These are phyloP conservation scores for Microcera coccophila DNA, from an alignment of 2,329 filamentous ascomycete species.

Conservation along the genomic window DNA sequence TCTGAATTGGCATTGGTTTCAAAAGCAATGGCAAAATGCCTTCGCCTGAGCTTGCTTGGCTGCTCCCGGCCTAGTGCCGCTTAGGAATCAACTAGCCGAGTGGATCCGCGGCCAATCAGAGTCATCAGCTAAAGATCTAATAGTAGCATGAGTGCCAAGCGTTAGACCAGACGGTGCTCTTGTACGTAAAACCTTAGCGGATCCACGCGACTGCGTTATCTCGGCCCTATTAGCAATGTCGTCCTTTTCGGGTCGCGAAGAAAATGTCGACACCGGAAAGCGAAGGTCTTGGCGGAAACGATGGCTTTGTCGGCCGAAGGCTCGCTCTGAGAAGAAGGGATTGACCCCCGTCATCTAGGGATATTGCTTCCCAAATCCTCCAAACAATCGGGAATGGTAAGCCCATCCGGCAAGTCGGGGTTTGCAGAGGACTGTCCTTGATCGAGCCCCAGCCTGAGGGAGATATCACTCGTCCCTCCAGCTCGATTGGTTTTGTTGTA, in stretches of 20 bases:
- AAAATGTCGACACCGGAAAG: not conserved
- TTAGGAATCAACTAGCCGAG: conserved; percentile 16
- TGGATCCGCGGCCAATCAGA: conserved; percentile 23
- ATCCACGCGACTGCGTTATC: not conserved
- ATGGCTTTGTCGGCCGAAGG: no score
- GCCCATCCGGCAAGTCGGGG: no score
- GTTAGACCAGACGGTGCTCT: no score
- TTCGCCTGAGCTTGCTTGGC: conserved; percentile 22
- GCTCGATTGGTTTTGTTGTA: no score
- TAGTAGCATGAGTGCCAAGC: conserved; percentile 1
- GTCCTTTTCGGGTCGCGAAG: not conserved
- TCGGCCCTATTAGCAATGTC: not conserved
- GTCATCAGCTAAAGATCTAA: conserved; percentile 4
- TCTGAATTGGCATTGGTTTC: conserved; percentile 33
- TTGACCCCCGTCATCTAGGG: no score
- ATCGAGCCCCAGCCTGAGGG: no score
- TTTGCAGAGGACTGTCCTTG: no score
- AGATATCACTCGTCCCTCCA: no score
- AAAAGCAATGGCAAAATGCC: conserved; percentile 28
- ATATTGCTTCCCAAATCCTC: no score
- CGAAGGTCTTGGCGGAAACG: not conserved
- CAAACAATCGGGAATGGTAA: no score
- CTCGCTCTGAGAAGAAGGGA: no score
- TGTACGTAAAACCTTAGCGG: conserved; percentile 2
- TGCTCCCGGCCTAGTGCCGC: conserved; percentile 28